phyloP scores from a whole-genome alignment of 306 rosid species.

The Castanopsis chinensis region DNA sequence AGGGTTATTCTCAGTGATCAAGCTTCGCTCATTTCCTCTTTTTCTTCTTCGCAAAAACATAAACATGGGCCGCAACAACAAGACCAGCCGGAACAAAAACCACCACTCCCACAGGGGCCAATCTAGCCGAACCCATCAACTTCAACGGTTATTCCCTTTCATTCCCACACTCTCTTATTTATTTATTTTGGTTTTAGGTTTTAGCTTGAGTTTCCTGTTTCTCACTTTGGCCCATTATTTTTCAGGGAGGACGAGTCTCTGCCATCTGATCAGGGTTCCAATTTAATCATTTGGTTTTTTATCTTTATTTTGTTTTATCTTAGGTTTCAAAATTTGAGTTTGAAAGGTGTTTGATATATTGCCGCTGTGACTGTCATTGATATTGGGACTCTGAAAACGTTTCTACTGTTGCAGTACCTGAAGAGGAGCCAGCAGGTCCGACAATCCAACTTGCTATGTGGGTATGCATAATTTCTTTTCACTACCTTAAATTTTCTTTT shows the following conservation, averaged over 20 bases:
- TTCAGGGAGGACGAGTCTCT: slow-evolving; percentile 56
- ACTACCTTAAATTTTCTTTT: not conserved
- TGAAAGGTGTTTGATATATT: slow-evolving; percentile 16
- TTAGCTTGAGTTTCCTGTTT: slow-evolving; percentile 1
- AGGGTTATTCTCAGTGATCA: not conserved
- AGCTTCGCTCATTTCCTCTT: not conserved
- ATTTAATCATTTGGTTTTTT: not conserved
- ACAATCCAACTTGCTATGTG: slow-evolving; percentile 88
- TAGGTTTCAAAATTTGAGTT: not conserved
- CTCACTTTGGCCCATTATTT: not conserved
- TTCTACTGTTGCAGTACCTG: slow-evolving; percentile 32
- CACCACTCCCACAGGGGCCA: slow-evolving; percentile 48
- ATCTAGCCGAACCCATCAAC: slow-evolving; percentile 50
- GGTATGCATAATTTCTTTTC: slow-evolving; percentile 48
- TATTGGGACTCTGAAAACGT: slow-evolving; percentile 2
- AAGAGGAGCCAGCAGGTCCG: slow-evolving; percentile 51
- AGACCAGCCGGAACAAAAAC: slow-evolving; percentile 47
- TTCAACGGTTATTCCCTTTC: slow-evolving; percentile 34
- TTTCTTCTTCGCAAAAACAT: not conserved
- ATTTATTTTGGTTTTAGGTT: not conserved
- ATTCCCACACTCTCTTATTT: not conserved
- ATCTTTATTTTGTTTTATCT: not conserved
- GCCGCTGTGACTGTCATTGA: slow-evolving; percentile 2
- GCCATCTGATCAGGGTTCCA: slow-evolving; percentile 56
- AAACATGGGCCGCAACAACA: slow-evolving; percentile 63